phyloP scores from a whole-genome alignment of 805 yeast genomes.

The Diddensiella transvaalensis region DNA sequence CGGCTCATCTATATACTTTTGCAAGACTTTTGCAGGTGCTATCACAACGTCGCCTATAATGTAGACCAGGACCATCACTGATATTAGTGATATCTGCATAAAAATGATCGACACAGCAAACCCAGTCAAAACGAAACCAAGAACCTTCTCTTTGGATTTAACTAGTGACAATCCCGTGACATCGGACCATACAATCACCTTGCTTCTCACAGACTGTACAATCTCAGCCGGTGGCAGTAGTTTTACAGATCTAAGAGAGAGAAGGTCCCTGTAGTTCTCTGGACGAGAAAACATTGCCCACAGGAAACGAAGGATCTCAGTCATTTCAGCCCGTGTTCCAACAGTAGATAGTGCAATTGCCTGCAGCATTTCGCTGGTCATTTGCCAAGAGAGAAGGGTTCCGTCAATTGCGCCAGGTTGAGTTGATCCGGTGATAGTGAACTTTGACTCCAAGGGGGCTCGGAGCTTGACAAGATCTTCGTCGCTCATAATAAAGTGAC shows the following conservation, averaged over 20 bases:
- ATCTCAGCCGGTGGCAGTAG: constrained; percentile 23
- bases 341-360: constrained; percentile 8
- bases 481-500: constrained; percentile 16
- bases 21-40: constrained; percentile 8
- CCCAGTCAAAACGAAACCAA: constrained; percentile 12
- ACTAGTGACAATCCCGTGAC: not conserved
- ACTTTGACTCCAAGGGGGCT: not conserved
- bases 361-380: constrained; percentile 22
- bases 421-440: constrained; percentile 15
- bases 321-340: constrained; percentile 1
- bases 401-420: constrained; percentile 25
- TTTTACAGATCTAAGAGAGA: not conserved
- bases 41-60: constrained; percentile 21
- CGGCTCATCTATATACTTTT: not conserved
- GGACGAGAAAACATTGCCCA: constrained; percentile 25
- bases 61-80: constrained; percentile 21
- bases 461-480: constrained; percentile 16
- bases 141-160: constrained; percentile 2
- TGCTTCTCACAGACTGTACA: constrained; percentile 10
- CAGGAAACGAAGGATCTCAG: constrained; percentile 16
- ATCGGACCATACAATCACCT: constrained; percentile 5
- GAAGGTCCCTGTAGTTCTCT: constrained; percentile 14
- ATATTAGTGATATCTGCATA: constrained; percentile 20
- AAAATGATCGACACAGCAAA: constrained; percentile 17
- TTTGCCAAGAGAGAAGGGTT: constrained; percentile 24